A percentile compares a stretch with the other conserved stretches of the same genome.
These are phyloP conservation scores for Fraxinus baroniana DNA, from an alignment of 305 asterid genomes.

Conservation along the genomic window DNA sequence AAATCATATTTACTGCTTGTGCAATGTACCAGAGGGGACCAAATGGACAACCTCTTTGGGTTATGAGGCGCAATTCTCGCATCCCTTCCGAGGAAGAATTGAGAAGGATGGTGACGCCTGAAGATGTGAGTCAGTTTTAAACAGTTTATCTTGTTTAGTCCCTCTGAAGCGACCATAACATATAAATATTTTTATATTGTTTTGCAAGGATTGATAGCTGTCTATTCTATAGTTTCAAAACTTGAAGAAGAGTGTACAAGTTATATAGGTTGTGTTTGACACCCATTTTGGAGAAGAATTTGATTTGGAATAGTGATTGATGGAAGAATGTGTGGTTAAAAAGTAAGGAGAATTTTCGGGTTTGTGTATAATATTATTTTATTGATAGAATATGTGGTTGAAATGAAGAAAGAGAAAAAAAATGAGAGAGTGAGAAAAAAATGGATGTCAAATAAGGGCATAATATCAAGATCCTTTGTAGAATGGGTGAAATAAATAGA, in stretches of 20 bases:
- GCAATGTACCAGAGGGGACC: conserved; percentile 79
- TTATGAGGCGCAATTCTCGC: conserved; percentile 56
- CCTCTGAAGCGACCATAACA: conserved; percentile 14
- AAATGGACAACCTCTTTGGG: conserved; percentile 78
- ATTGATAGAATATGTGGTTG: too few relatives aligned
- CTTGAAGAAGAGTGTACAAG: conserved; percentile 2
- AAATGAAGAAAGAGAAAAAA: too few relatives aligned
- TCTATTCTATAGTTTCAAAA: conserved; percentile 6
- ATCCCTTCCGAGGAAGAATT: conserved; percentile 96
- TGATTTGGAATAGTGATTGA: too few relatives aligned
- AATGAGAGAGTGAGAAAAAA: too few relatives aligned
- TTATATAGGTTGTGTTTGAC: not conserved
- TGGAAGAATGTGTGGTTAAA: too few relatives aligned
- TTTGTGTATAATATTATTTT: too few relatives aligned
- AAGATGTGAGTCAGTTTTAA: conserved; percentile 54
- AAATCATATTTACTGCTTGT: conserved; percentile 21
- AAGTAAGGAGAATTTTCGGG: too few relatives aligned
- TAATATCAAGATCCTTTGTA: not conserved
- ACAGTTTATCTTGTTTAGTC: not conserved
- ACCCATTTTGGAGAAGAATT: too few relatives aligned
- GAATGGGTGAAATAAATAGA: not conserved
- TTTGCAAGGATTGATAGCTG: conserved; percentile 15
- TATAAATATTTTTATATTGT: conserved; percentile 11
- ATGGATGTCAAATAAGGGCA: too few relatives aligned
- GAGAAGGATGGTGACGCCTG: conserved; percentile 98